Evolutionary conservation across 106 monocot genomes (phyloP), one percentile per base, ranked within the genome.

Genomic region (Allium sativum): DNA sequence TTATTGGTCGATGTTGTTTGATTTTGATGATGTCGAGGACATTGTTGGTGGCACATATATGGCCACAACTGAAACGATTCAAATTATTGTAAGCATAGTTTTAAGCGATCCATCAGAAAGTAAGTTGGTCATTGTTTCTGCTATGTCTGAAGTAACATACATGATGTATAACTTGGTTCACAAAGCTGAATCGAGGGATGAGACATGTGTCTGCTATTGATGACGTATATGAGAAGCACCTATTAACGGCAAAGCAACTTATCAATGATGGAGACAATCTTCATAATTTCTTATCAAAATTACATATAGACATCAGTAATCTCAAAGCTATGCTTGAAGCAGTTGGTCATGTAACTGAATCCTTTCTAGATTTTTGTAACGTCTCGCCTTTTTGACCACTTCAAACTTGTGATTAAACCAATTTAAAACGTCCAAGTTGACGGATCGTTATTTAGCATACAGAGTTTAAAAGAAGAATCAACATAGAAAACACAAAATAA

Each of bases 131-230:
- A 69, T 98, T 58, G 98, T 98, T 65, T 98, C 98, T 74, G 98
- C 92, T 71, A 98, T 98, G 92, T 98, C 92, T 42, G 92, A 98
- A 68, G 88, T 98, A n/a, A 91, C 96, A 52, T 88, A 98, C 70
- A 92, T 92, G 98, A 73, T 98, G 84, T 98, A 98, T 64, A 64
- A 80, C 17, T 79, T 98, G 64, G 85, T 98, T 40, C 15, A 77
- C 47, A 98, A 92, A 70, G 98, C 98, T 64, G 76, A 88, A 46
- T 78, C 82, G 56, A 87, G 87, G 65, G 92, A 98, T 85, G 98
- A 88, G 57, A 75, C 84, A 9, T 98, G 40, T 73, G 40, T 62
- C 77, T 52, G 84, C 84, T 62, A 53, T 98, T 55, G 91, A 98
- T 72, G 70, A 74, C 62, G 78, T 92, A 64, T 92, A 76, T 68